Base-by-base conservation (phyloP, 495 filamentous ascomycete species). In the Penicillium taxi region DNA sequence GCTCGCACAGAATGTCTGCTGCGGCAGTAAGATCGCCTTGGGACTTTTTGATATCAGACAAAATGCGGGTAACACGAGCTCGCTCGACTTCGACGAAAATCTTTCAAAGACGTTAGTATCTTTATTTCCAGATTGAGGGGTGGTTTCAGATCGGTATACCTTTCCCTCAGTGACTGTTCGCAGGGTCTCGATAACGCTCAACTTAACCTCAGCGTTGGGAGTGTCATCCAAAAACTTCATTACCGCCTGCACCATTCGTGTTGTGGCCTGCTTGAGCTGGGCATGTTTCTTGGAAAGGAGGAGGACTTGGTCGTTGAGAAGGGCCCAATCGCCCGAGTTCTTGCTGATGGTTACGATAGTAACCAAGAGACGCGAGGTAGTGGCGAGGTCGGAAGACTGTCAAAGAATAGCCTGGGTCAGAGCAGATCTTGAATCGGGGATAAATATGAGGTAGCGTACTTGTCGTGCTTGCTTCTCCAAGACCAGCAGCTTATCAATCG, bases 31-130 rank as follows among this genome's bases (percentile, higher is more conserved):
- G 73, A 52, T 98, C 87, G 34, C 89, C 90, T 63, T 96, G 86
- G 33, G 81, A 61, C 59, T 94, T 94, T 73, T 94, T 96, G 72
- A 98, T 96, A 61, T 95, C 78, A 32, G 91, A 94, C 12, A 98
- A 72, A 43, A 94, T 91, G 48, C 81, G 83, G 41, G 91, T 98
- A 32, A 96, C 81, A 50, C 93, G 85, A 47, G 91, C 91, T 42
- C 91, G 77, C 69, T 98, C 91, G 15, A 98, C 91, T 71, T 98
- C 91, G 50, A 98, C 89, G 50, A 96, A 98, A 52, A 98, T 96
- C 85, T 86, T n/a, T 25, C 9, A 50, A 41, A 17, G 26, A 11
- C 0, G 32, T 16, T 4, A 23, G 16, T 4, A 20, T 5, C 41
- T 21, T 30, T n/a, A n/a, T n/a, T n/a, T 16, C 26, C 11, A 32